Evolutionary conservation across 352 stramenopile species (phyloP), one percentile per base, ranked within the genome.

Genomic region (Aphanomyces astaci): DNA sequence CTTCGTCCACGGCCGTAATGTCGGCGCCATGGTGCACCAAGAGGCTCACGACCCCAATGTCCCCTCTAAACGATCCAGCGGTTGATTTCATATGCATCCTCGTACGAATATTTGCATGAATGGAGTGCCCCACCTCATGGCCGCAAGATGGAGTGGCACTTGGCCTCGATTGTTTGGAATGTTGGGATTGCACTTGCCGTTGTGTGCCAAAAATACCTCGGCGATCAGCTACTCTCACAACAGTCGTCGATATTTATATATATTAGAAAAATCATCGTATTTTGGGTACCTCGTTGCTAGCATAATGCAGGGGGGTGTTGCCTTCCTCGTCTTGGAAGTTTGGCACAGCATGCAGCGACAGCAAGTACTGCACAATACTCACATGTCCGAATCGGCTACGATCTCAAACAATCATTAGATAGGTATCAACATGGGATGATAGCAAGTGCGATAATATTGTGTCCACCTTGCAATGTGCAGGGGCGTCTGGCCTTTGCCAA

Each of bases 251-350:
- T n/a, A n/a, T n/a, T n/a, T n/a, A n/a, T n/a, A n/a, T n/a, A n/a
- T n/a, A n/a, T n/a, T n/a, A n/a, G n/a, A n/a, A n/a, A n/a, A n/a
- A n/a, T n/a, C n/a, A n/a, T n/a, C n/a, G n/a, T n/a, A n/a, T n/a
- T n/a, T n/a, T n/a, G n/a, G 22, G 30, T 59, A 68, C 62, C 3
- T 87, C 75, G 54, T 87, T 91, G 33, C 72, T 73, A 0, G 82
- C 84, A 62, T 78, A 79, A 53, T 94, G 86, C 27, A 94, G 68
- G 15, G 86, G 72, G 17, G 86, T 94, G 53, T 94, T 94, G 24
- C 86, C 86, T 72, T 94, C 82, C 17, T 84, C 73, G 31, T 92
- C 86, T 43, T 83, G 82, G 10, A 91, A 68, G 64, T 94, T 94
- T 0, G 84, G 78, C 1, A 82, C 84, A 0, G 86, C 84, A 43